Conservation (phyloP, 805 yeast genomes). For the Millerago galiae region DNA sequence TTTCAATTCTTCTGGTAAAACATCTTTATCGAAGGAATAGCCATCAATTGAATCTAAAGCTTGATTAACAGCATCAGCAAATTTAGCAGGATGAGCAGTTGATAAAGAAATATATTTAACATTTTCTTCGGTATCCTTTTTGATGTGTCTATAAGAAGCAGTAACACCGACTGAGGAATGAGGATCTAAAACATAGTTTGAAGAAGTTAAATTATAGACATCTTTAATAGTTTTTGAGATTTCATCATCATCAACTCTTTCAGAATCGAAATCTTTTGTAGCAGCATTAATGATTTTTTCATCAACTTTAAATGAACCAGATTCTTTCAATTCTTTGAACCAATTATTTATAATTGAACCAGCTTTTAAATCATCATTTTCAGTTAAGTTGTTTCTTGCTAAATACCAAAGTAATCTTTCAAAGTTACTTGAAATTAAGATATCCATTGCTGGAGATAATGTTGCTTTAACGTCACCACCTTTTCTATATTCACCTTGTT, state of each 20-base stretch:
- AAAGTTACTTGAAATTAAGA: slow-evolving; percentile 88
- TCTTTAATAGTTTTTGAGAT: slow-evolving; percentile 75
- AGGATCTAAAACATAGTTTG: slow-evolving; percentile 84
- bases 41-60: slow-evolving; percentile 61
- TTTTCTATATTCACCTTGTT: slow-evolving; percentile 81
- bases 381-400: slow-evolving; percentile 62
- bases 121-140: slow-evolving; percentile 30
- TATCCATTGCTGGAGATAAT: slow-evolving; percentile 98
- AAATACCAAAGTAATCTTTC: slow-evolving; percentile 96
- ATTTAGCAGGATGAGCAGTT: slow-evolving; percentile 99
- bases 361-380: slow-evolving; percentile 50
- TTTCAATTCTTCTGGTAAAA: slow-evolving; percentile 82
- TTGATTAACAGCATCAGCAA: slow-evolving; percentile 88
- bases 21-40: slow-evolving; percentile 83
- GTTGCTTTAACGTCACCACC: slow-evolving; percentile 75
- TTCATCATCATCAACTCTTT: slow-evolving; percentile 69
- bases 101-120: slow-evolving; percentile 68
- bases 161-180: slow-evolving; percentile 94
- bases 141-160: slow-evolving; percentile 59
- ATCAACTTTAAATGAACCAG: slow-evolving; percentile 73
- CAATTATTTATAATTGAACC: slow-evolving; percentile 66
- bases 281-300: slow-evolving; percentile 61
- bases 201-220: slow-evolving; percentile 51
- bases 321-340: slow-evolving; percentile 71
- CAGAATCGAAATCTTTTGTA: slow-evolving; percentile 63